A percentile compares a stretch with the other conserved stretches of the same genome.
These are phyloP conservation scores for Pontederia paniculata DNA, from an alignment of 176 grass and related monocot species.

Conservation along the genomic window DNA sequence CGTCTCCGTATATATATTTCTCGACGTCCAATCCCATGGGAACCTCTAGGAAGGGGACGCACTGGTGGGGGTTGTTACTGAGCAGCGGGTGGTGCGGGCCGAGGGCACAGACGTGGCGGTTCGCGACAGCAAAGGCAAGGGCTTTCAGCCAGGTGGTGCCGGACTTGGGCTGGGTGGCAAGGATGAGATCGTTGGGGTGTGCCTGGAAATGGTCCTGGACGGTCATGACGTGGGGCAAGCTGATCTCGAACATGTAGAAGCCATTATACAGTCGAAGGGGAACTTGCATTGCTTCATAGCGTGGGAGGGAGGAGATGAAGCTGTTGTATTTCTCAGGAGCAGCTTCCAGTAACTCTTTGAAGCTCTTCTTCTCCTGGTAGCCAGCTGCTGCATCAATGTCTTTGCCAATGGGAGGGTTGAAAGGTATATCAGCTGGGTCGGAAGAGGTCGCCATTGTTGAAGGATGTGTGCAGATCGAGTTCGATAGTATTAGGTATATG, in stretches of 20 bases:
- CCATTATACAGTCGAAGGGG: not conserved
- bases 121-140: not conserved
- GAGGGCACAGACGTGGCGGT: not conserved
- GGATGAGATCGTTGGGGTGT: conserved; percentile 2
- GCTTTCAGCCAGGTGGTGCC: conserved; percentile 33
- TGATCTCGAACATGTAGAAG: too few relatives aligned
- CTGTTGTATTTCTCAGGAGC: not conserved
- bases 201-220: not conserved
- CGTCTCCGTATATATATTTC: too few relatives aligned
- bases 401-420: too few relatives aligned
- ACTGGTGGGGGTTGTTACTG: not conserved
- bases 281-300: not conserved
- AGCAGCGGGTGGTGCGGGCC: not conserved
- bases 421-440: too few relatives aligned
- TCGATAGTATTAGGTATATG: too few relatives aligned
- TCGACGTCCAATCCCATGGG: not conserved
- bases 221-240: not conserved
- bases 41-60: conserved; percentile 12
- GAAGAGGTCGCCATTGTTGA: too few relatives aligned
- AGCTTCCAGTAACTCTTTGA: too few relatives aligned
- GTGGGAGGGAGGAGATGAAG: not conserved
- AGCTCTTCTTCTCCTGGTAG: too few relatives aligned
- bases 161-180: conserved; percentile 20
- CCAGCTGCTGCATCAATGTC: too few relatives aligned
- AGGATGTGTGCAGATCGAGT: too few relatives aligned